Evolutionary conservation across 2,329 filamentous ascomycete species (phyloP).

Genomic region (Aureobasidium uvarum): DNA sequence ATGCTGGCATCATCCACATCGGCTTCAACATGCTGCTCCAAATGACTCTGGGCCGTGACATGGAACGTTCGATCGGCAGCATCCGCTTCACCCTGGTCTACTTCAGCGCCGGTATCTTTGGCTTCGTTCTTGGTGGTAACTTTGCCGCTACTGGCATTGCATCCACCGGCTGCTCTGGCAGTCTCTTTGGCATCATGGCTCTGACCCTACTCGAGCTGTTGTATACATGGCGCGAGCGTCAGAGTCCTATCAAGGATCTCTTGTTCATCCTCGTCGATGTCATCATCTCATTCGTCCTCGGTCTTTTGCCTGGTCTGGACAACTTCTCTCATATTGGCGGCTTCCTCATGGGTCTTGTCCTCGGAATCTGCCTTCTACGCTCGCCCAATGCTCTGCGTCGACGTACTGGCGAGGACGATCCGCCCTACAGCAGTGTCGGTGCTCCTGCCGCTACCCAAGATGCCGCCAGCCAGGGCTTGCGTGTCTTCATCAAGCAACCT

Average conservation of each 20-base stretch:
- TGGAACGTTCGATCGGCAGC: slow-evolving; percentile 86
- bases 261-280: slow-evolving; percentile 83
- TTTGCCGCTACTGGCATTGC: slow-evolving; percentile 79
- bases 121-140: slow-evolving; percentile 92
- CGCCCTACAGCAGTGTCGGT: slow-evolving; percentile 64
- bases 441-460: slow-evolving; percentile 20
- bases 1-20: slow-evolving; percentile 91
- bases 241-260: slow-evolving; percentile 76
- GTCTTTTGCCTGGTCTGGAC: slow-evolving; percentile 86
- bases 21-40: slow-evolving; percentile 93
- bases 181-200: slow-evolving; percentile 87
- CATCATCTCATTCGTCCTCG: slow-evolving; percentile 85
- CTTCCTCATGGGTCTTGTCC: slow-evolving; percentile 84
- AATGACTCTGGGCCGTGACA: slow-evolving; percentile 83
- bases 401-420: slow-evolving; percentile 66
- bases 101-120: slow-evolving; percentile 87
- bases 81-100: slow-evolving; percentile 89
- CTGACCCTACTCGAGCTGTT: slow-evolving; percentile 84
- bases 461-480: slow-evolving; percentile 34
- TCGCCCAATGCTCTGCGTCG: slow-evolving; percentile 78
- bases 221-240: slow-evolving; percentile 84
- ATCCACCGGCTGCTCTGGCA: slow-evolving; percentile 82
- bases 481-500: slow-evolving; percentile 50
- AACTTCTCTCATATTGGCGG: slow-evolving; percentile 98
- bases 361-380: slow-evolving; percentile 83